Base-by-base conservation (phyloP, 495 filamentous ascomycete genomes). In the Usnea hakonensis region DNA sequence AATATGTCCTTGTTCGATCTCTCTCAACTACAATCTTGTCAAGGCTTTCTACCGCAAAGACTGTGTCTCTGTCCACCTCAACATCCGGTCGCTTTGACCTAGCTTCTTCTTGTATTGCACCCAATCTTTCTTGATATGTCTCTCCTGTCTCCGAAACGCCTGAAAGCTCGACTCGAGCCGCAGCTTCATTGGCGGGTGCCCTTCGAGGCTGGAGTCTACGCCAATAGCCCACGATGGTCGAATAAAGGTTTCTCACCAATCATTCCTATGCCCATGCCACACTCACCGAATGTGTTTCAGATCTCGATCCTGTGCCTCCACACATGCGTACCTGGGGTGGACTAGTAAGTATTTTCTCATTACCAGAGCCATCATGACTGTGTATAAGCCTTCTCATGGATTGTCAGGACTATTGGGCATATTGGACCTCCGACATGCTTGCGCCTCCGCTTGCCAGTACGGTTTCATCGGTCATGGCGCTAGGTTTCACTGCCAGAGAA, bases 401-500 rank as follows among this genome's bases (percentile, higher is more conserved):
- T 35, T 6, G 16, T 23, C 26, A 63, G 56, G 61, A 67, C 21
- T 67, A 64, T 43, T 67, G 65, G 46, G 61, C 66, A 19, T 71
- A 72, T 52, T 71, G 70, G 70, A 61, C 68, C 37, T 65, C 65
- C 23, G 70, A 72, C 48, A 60, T 70, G 46, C 63, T 71, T 30
- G 63, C 62, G 19, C 65, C 63, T 21, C 62, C 62, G 23, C 62
- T 65, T 19, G 62, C 62, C 41, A 64, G 67, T 54, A 76, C 74
- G 3, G 74, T 74, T 3, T 70, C 68, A 17, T 69, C 66, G 36
- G 74, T 78, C 55, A 76, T 80, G 67, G 66, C 75, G 3, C 70
- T 79, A n/a, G 78, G 78, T 13, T 75, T 81, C 61, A 79, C 73
- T 14, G 76, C 76, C 30, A 68, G 78, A 58, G 72, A 80, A 62